Evolutionary conservation across 148 eudicot species (phyloP).

Genomic region (Amaranthus palmeri): DNA sequence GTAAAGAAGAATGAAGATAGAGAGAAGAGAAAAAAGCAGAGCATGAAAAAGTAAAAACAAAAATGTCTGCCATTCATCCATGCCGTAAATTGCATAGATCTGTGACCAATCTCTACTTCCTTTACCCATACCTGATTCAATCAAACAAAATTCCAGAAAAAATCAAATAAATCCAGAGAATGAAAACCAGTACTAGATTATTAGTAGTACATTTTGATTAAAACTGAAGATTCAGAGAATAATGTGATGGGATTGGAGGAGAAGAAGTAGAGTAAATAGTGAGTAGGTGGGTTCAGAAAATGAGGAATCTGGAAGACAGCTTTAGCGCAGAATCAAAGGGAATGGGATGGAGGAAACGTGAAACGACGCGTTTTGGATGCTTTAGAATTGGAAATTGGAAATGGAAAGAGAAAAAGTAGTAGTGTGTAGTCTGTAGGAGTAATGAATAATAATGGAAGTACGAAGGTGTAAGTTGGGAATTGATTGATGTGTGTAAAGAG

Average conservation of each 20-base stretch:
- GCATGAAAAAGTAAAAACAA: constrained; percentile 59
- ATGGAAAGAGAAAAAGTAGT: not conserved
- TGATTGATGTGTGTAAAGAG: not conserved
- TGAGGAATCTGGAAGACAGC: constrained; percentile 2
- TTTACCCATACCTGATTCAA: constrained; percentile 40
- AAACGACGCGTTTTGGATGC: constrained; percentile 19
- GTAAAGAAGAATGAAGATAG: constrained; percentile 51
- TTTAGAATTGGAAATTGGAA: not conserved
- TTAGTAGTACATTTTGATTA: too few relatives aligned
- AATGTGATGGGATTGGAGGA: too few relatives aligned
- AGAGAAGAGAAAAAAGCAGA: constrained; percentile 40
- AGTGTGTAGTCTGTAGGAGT: not conserved
- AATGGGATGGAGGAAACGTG: not conserved
- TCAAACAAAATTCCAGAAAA: too few relatives aligned
- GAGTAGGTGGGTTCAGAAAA: not conserved
- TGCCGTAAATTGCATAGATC: constrained; percentile 88
- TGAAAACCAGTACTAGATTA: too few relatives aligned
- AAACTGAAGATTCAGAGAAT: too few relatives aligned
- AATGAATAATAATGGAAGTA: not conserved
- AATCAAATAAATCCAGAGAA: too few relatives aligned
- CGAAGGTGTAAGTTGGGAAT: constrained; percentile 1
- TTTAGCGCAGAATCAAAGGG: constrained; percentile 6
- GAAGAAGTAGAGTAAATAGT: not conserved
- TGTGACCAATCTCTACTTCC: constrained; percentile 80
- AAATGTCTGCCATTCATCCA: constrained; percentile 80